Evolutionary conservation across 495 filamentous ascomycete genomes (phyloP).

Genomic region (Hypoxylon lenormandii): DNA sequence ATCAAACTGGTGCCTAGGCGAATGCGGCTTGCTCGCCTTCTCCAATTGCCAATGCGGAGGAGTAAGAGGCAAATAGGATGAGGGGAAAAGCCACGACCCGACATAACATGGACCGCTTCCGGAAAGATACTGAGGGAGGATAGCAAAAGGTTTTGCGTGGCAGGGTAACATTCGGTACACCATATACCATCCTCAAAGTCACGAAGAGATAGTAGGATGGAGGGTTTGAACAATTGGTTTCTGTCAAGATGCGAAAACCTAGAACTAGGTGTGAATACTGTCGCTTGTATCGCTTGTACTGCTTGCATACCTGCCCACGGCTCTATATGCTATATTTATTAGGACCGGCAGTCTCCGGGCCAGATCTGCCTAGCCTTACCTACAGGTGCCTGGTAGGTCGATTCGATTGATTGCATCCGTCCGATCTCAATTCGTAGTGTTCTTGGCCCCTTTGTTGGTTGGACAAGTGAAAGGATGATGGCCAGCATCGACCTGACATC

Average conservation of each 20-base stretch:
- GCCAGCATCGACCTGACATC: not conserved
- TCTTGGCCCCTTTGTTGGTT: not conserved
- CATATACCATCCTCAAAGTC: not conserved
- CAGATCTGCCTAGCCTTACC: not conserved
- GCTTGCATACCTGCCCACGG: too few relatives aligned
- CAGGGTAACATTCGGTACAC: constrained; percentile 30
- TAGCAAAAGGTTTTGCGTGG: constrained; percentile 22
- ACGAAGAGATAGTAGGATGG: not conserved
- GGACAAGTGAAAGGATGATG: not conserved
- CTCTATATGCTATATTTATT: not conserved
- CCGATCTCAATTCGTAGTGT: not conserved
- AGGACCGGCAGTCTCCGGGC: constrained; percentile 10
- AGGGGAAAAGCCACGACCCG: constrained; percentile 15
- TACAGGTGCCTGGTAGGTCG: not conserved
- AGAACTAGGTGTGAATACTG: not conserved
- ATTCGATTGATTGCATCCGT: not conserved
- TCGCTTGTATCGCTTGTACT: constrained; percentile 11
- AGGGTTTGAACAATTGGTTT: not conserved
- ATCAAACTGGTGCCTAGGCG: constrained; percentile 7
- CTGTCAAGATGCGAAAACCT: not conserved
- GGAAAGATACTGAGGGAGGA: not conserved
- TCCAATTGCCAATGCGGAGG: constrained; percentile 24
- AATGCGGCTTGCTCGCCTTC: constrained; percentile 23
- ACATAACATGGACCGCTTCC: not conserved
- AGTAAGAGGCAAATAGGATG: constrained; percentile 19